Base-by-base conservation (phyloP, 768 basidiomycete species). In the Rhodocollybia butyracea region DNA sequence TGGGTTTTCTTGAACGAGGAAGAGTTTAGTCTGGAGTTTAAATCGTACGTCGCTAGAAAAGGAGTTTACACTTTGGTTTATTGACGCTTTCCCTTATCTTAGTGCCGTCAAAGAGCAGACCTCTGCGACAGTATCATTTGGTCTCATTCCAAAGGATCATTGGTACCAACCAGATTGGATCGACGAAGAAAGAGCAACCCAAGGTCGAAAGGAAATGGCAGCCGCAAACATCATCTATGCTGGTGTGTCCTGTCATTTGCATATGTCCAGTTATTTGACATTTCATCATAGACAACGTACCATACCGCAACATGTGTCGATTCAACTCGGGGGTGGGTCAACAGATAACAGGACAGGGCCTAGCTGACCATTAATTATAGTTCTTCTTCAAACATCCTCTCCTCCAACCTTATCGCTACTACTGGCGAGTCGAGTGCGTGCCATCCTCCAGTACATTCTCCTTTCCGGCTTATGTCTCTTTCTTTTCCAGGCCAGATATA, bases 1-100 rank as follows among this genome's bases (percentile, higher is more conserved):
- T 97, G 90, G 68, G 86, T 93, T 24, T 89, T 97, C 70, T 74
- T 98, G 57, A 96, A 96, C 66, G 94, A 97, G 46, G 81, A 82
- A 59, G 81, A 83, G 0, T 96, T 96, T 68, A 74, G 79, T 13
- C 83, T 86, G 1, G 79, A 82, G 17, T 94, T 95, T 71, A 90
- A 86, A 65, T 72, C 72, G 82, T 84, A 64, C 31, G 27, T 31
- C 24, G 17, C 50, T 55, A 43, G 50, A 3, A 15, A 22, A 27
- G 19, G 15, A 8, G 17, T n/a, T 40, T n/a, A 40, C 38, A 11
- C 12, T 17, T 21, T n/a, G n/a, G 21, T 21, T 13, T 21, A 40
- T n/a, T 5, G 21, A 15, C 42, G 17, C 24, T 1, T 43, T 11
- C n/a, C 21, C 13, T 11, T 1, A 3, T 12, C 29, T 29, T 34